These are phyloP conservation scores for Curvularia eragrostidis DNA, from an alignment of 2,329 filamentous ascomycete genomes.

Conservation along the genomic window DNA sequence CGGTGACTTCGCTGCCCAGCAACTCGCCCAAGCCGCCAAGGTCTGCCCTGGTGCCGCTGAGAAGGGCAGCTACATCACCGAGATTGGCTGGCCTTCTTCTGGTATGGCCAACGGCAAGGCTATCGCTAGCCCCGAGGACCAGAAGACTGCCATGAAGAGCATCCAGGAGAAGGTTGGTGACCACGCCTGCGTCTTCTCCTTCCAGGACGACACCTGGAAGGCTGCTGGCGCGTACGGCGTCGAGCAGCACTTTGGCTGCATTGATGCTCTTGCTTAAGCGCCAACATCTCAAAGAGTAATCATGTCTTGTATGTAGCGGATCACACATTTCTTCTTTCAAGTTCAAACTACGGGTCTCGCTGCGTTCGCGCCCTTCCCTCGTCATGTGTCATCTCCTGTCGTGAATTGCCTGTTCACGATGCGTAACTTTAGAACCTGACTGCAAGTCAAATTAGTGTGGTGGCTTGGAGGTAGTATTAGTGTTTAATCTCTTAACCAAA, in stretches of 20 bases:
- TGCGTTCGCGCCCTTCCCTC: slow-evolving; percentile 12
- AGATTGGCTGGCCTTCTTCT: slow-evolving; percentile 84
- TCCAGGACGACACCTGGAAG: slow-evolving; percentile 85
- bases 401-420: neutral
- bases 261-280: slow-evolving; percentile 52
- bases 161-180: slow-evolving; percentile 72
- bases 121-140: slow-evolving; percentile 70
- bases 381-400: slow-evolving; percentile 18
- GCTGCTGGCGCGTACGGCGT: slow-evolving; percentile 69
- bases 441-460: neutral
- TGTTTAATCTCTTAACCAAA: neutral
- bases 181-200: slow-evolving; percentile 82
- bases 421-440: neutral
- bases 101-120: slow-evolving; percentile 76
- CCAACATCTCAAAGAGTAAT: slow-evolving; percentile 2
- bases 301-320: slow-evolving; percentile 4
- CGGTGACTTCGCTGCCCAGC: slow-evolving; percentile 75
- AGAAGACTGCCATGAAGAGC: slow-evolving; percentile 73
- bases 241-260: slow-evolving; percentile 82
- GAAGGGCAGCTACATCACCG: slow-evolving; percentile 79
- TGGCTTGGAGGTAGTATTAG: neutral
- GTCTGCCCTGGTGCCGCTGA: slow-evolving; percentile 67
- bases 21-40: slow-evolving; percentile 73
- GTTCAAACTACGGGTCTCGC: slow-evolving; percentile 4
- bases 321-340: slow-evolving; percentile 4